These are phyloP conservation scores for Echites panduratus DNA, from an alignment of 257 asterid genomes.

Conservation along the genomic window DNA sequence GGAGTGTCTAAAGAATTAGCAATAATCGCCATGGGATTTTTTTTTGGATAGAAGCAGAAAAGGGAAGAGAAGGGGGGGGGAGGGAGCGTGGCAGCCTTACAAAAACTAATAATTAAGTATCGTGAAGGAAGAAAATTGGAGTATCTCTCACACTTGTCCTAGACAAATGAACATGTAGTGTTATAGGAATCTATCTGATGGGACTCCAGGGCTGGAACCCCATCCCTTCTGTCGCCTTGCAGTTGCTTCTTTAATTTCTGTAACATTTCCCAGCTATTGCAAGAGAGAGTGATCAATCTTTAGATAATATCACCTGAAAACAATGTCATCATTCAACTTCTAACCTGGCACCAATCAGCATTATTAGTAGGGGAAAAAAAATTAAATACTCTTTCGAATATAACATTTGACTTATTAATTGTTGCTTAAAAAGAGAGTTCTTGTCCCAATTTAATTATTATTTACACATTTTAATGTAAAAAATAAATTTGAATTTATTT, in stretches of 20 bases:
- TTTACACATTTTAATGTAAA: too few relatives aligned
- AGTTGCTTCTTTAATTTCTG: too few relatives aligned
- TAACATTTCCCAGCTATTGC: background rate
- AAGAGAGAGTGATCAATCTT: too few relatives aligned
- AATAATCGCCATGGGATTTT: too few relatives aligned
- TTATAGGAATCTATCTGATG: background rate
- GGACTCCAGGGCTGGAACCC: background rate
- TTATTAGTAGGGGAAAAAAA: background rate
- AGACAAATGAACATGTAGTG: slow-evolving; percentile 3
- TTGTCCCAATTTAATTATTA: too few relatives aligned
- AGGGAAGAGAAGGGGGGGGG: background rate
- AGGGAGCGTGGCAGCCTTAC: background rate
- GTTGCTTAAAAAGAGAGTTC: too few relatives aligned
- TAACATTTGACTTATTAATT: too few relatives aligned
- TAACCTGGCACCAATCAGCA: too few relatives aligned
- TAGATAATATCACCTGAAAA: background rate
- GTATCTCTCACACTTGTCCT: background rate
- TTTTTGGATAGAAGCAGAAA: too few relatives aligned
- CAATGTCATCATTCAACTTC: background rate
- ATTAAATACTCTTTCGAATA: too few relatives aligned
- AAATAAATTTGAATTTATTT: too few relatives aligned
- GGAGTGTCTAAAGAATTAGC: background rate
- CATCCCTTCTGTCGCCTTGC: slow-evolving; percentile 3
- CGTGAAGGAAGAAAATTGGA: background rate
- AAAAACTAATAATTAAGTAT: background rate